Evolutionary conservation across 1,284 basidiomycete species (phyloP).

Genomic region (Melampsora larici-populina): DNA sequence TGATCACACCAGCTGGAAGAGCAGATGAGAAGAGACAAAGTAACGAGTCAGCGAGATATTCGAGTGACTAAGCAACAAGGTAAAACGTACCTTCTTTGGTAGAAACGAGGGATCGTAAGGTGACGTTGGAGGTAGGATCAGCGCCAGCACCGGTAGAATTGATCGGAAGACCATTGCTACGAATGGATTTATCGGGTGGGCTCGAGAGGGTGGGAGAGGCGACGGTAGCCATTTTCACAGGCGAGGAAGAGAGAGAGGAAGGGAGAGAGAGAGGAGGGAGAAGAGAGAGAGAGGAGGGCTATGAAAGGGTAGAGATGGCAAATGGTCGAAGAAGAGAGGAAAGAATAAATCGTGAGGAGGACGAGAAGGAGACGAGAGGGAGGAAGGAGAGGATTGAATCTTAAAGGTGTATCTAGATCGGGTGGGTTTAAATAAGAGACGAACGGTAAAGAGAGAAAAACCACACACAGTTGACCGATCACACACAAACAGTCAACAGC

Average conservation of each 20-base stretch:
- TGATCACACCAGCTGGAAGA: conserved; percentile 50
- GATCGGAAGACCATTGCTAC: conserved; percentile 32
- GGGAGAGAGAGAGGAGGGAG: conserved; percentile 19
- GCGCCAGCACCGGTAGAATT: conserved; percentile 42
- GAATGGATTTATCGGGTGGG: conserved; percentile 45
- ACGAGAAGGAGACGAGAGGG: conserved; percentile 1
- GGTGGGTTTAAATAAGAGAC: no score
- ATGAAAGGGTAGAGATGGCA: conserved; percentile 16
- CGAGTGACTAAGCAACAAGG: neutral
- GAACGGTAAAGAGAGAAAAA: no score
- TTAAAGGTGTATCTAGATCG: no score
- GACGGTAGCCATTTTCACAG: conserved; percentile 22
- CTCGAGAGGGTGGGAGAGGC: conserved; percentile 49
- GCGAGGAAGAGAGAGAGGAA: conserved; percentile 6
- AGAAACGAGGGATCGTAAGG: conserved; percentile 85
- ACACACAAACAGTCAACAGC: no score
- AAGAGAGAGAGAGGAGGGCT: conserved; percentile 32
- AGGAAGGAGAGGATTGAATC: neutral
- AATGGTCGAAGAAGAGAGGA: conserved; percentile 18
- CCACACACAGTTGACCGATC: no score
- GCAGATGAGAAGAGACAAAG: neutral
- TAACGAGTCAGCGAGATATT: neutral
- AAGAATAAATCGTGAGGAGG: conserved; percentile 1
- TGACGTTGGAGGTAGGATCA: conserved; percentile 56
- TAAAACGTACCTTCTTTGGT: conserved; percentile 67